Evolutionary conservation across 208 protist species (phyloP), one percentile per base, ranked within the genome.

Genomic region (Trypanosoma vivax): DNA sequence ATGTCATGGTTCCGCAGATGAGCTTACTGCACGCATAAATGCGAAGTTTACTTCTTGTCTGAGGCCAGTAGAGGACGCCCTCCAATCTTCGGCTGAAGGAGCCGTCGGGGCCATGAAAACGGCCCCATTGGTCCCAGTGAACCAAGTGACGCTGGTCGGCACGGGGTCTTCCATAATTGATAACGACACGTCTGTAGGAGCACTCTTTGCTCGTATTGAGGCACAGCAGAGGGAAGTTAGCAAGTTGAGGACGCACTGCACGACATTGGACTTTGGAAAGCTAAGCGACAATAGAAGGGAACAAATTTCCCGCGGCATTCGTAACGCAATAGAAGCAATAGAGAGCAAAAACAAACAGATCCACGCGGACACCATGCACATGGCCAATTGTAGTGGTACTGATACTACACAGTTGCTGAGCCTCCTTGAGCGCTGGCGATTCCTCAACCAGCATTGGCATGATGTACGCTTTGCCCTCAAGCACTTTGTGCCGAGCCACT

Each of bases 381-480:
- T 50, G 31, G 18, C 50, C 1, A 27, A 53, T 27, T 3, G 30
- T 24, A 13, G 2, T 25, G 28, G 31, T 18, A n/a, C 19, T 47
- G 18, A 19, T 16, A 13, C 58, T 28, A n/a, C 6, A 13, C 39
- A 34, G 3, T 23, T 64, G 0, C 13, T 64, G 29, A 9, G 56
- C 2, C 24, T 56, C 18, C 19, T 64, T 10, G n/a, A 49, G 19
- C 31, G 16, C 10, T 64, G 58, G 58, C 31, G 49, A 24, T 23
- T 16, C 13, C 46, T 64, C 42, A 49, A 64, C 14, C 35, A 33
- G 1, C 28, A 40, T 35, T 56, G 58, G 48, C 45, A 64, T 23
- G 58, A 64, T 2, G 28, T 56, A 33, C 54, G 51, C 21, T 25
- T 54, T 27, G 14, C 48, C 25, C 37, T 64, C 4, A 40, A 64